Conservation (phyloP, 2,329 filamentous ascomycete species). For the Neonectria sp. region DNA sequence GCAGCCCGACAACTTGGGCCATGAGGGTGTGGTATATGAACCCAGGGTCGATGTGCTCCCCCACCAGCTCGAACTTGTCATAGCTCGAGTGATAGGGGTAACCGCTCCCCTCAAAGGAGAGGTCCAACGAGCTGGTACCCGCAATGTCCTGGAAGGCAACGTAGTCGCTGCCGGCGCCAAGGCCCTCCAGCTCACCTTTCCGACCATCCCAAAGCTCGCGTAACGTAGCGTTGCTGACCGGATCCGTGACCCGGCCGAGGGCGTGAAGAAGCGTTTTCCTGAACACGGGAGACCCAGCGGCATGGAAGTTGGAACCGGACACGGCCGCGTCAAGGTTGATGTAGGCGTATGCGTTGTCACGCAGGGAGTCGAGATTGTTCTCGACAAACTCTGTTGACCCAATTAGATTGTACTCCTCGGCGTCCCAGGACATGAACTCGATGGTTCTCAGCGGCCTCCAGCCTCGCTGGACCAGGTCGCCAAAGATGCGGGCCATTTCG, state of each 20-base stretch:
- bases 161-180: slow-evolving; percentile 86
- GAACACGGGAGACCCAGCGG: slow-evolving; percentile 86
- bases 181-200: slow-evolving; percentile 72
- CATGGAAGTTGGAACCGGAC: slow-evolving; percentile 80
- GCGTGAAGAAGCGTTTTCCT: slow-evolving; percentile 79
- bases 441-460: slow-evolving; percentile 97
- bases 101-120: slow-evolving; percentile 79
- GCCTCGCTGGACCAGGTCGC: slow-evolving; percentile 80
- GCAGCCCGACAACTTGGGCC: slow-evolving; percentile 83
- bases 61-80: slow-evolving; percentile 91
- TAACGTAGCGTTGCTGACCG: slow-evolving; percentile 79
- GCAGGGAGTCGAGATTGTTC: slow-evolving; percentile 80
- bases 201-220: slow-evolving; percentile 82
- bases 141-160: slow-evolving; percentile 93
- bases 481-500: slow-evolving; percentile 89
- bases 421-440: slow-evolving; percentile 98
- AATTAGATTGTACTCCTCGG: slow-evolving; percentile 91
- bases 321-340: slow-evolving; percentile 92
- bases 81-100: slow-evolving; percentile 88
- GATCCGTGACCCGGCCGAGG: slow-evolving; percentile 82
- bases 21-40: slow-evolving; percentile 87
- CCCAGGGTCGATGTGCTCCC: slow-evolving; percentile 82
- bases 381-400: slow-evolving; percentile 97
- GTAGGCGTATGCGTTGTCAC: slow-evolving; percentile 85
- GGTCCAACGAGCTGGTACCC: slow-evolving; percentile 88